Conservation (phyloP, 257 asterid genomes). For the Solanum bukasovii region DNA sequence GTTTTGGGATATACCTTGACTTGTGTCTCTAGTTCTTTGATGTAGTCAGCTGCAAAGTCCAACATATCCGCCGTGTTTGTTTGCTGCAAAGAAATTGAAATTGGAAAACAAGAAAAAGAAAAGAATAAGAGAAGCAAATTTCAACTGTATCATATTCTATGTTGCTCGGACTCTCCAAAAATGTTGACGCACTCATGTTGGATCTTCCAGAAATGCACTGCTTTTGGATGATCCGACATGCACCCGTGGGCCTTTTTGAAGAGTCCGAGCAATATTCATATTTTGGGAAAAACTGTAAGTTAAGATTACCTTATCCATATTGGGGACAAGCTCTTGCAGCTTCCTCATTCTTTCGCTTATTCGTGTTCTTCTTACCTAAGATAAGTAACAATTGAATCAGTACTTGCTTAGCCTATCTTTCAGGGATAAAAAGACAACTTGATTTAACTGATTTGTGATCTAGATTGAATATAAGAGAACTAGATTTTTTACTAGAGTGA, state of each 20-base stretch:
- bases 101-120: background rate
- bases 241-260: background rate
- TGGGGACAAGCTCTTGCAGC: constrained; percentile 85
- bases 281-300: background rate
- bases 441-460: background rate
- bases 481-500: background rate
- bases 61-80: constrained; percentile 88
- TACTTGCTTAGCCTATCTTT: background rate
- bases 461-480: background rate
- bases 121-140: background rate
- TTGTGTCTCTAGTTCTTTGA: constrained; percentile 72
- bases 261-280: background rate
- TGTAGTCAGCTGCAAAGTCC: constrained; percentile 89
- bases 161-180: background rate
- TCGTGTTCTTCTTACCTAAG: constrained; percentile 67
- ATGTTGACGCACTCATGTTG: background rate
- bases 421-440: background rate
- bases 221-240: background rate
- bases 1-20: constrained; percentile 36
- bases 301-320: constrained; percentile 64
- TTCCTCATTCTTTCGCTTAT: constrained; percentile 77
- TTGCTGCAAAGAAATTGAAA: constrained; percentile 40
- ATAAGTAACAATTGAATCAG: background rate
- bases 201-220: background rate
- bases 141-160: background rate